phyloP scores from a whole-genome alignment of 139 green algal genomes.

The Coelastrella sp. region DNA sequence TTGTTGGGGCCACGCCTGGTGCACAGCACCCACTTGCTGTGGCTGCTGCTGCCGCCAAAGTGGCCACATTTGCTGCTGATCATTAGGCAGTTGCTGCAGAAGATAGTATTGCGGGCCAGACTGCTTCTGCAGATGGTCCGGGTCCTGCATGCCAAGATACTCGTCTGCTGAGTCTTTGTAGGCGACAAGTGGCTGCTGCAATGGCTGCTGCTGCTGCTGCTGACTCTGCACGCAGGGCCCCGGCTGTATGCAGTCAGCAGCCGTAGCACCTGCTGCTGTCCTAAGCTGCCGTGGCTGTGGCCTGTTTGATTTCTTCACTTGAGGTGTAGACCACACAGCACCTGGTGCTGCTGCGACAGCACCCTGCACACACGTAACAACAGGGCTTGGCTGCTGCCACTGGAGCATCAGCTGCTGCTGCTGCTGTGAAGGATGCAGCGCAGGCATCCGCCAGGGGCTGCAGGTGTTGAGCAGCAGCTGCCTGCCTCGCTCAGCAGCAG shows the following conservation, averaged over 20 bases:
- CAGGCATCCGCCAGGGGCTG: neutral
- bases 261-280: neutral
- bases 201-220: constrained; percentile 9
- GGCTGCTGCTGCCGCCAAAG: neutral
- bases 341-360: neutral
- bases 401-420: neutral
- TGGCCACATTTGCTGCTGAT: too few species aligned
- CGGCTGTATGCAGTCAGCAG: neutral
- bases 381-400: neutral
- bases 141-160: too few species aligned
- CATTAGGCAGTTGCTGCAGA: too few species aligned
- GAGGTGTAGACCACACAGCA: neutral
- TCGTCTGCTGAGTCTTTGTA: too few species aligned
- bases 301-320: neutral
- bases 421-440: neutral
- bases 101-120: too few species aligned
- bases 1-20: neutral
- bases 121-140: too few species aligned
- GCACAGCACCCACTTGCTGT: neutral
- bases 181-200: neutral
- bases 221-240: neutral
- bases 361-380: neutral
- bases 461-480: neutral
- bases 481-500: neutral
- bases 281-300: constrained; percentile 1